Conservation (phyloP, 1,139 yeast species). For the Lodderomyces beijingensis region DNA sequence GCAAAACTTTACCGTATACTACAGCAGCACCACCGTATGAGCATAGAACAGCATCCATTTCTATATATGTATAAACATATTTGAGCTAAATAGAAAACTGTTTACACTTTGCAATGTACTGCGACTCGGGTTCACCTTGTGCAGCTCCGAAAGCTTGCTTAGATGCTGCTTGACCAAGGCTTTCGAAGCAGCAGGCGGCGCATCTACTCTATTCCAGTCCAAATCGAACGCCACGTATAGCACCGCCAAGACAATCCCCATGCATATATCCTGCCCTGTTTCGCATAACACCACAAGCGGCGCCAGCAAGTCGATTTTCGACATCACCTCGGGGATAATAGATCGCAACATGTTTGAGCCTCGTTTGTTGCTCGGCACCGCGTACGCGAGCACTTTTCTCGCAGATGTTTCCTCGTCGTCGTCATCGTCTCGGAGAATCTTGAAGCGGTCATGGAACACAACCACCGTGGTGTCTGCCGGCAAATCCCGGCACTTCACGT, state of each 20-base stretch:
- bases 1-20: conserved; percentile 10
- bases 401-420: neutral
- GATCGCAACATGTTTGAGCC: conserved; percentile 56
- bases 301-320: conserved; percentile 12
- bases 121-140: conserved; percentile 68
- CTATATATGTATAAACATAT: neutral
- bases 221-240: conserved; percentile 44
- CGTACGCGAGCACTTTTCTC: conserved; percentile 14
- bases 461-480: conserved; percentile 15
- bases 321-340: conserved; percentile 35
- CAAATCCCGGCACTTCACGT: conserved; percentile 13
- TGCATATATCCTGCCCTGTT: conserved; percentile 61
- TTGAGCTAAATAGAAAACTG: conserved; percentile 24
- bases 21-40: conserved; percentile 10
- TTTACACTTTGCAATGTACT: conserved; percentile 69
- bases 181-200: conserved; percentile 35
- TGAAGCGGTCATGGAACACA: conserved; percentile 21
- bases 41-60: neutral
- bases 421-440: conserved; percentile 11
- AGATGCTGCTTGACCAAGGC: conserved; percentile 55
- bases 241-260: conserved; percentile 53
- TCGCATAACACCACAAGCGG: conserved; percentile 51
- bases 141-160: conserved; percentile 40
- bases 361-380: conserved; percentile 48
- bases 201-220: conserved; percentile 28